phyloP scores from a whole-genome alignment of 768 basidiomycete species.

The Pulveroboletus sp. region DNA sequence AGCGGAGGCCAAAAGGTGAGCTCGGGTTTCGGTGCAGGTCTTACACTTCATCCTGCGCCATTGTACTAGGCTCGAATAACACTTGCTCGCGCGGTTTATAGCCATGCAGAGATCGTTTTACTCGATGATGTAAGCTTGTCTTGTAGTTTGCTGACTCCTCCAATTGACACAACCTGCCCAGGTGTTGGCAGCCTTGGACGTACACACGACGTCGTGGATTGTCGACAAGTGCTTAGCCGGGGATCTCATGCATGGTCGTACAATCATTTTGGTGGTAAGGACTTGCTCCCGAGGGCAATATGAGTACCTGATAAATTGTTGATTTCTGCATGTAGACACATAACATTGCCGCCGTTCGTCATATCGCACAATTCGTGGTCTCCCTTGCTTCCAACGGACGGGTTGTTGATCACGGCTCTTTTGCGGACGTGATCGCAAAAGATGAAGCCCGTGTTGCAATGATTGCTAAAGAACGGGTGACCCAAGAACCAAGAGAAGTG shows the following conservation, averaged over 20 bases:
- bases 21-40: too few relatives aligned
- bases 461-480: not conserved
- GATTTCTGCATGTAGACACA: not conserved
- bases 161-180: not conserved
- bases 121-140: not conserved
- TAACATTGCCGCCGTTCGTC: not conserved
- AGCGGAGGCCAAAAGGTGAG: conserved; percentile 3
- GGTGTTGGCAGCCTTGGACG: conserved; percentile 1
- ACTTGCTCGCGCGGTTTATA: conserved; percentile 1
- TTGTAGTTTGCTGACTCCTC: too few relatives aligned
- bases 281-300: too few relatives aligned
- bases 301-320: too few relatives aligned
- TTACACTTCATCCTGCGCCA: not conserved
- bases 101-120: not conserved
- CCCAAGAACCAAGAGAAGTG: not conserved
- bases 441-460: not conserved
- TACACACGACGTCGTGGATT: conserved; percentile 2
- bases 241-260: not conserved
- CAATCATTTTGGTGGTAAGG: conserved; percentile 4
- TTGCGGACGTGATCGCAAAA: not conserved
- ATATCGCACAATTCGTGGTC: not conserved
- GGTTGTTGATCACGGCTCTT: not conserved
- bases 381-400: not conserved
- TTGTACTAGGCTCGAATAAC: conserved; percentile 1
- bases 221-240: not conserved